Percentiles rank a stretch among this genome's conserved stretches.
phyloP scores from a whole-genome alignment of 345 rosid species.

The Citrus cavaleriei region DNA sequence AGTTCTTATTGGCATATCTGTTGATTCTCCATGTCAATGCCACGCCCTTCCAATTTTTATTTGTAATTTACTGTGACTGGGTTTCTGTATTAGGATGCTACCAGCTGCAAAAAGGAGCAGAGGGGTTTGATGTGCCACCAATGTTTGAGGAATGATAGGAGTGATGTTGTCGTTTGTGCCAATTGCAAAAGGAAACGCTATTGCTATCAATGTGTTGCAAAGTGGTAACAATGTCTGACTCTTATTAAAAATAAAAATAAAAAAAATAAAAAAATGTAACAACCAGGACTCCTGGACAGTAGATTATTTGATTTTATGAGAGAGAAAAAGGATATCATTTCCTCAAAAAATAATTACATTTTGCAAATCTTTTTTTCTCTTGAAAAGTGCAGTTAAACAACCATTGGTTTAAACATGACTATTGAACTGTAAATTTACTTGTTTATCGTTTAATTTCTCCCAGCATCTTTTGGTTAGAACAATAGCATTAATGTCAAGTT shows the following conservation, averaged over 20 bases:
- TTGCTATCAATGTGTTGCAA: constrained; percentile 50
- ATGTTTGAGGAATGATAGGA: constrained; percentile 36
- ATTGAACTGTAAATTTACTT: neutral
- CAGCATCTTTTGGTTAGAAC: neutral
- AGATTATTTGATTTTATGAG: neutral
- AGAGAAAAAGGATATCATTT: neutral
- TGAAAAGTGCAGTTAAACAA: neutral
- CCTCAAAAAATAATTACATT: neutral
- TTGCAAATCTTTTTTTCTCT: neutral
- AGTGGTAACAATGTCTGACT: constrained; percentile 34
- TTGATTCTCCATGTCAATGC: neutral
- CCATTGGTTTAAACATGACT: neutral
- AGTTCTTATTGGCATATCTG: neutral
- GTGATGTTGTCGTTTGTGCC: constrained; percentile 34
- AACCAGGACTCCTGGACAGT: neutral
- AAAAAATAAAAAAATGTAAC: neutral
- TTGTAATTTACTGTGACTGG: neutral
- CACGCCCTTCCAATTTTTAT: neutral
- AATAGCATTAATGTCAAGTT: neutral
- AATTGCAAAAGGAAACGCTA: constrained; percentile 46
- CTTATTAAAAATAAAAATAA: neutral
- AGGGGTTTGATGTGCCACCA: constrained; percentile 46
- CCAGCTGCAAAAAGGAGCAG: constrained; percentile 12
- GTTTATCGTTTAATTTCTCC: neutral
- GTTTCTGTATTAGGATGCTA: constrained; percentile 26